These are phyloP conservation scores for Monosporascus sp. DNA, from an alignment of 2,329 filamentous ascomycete species.

Conservation along the genomic window DNA sequence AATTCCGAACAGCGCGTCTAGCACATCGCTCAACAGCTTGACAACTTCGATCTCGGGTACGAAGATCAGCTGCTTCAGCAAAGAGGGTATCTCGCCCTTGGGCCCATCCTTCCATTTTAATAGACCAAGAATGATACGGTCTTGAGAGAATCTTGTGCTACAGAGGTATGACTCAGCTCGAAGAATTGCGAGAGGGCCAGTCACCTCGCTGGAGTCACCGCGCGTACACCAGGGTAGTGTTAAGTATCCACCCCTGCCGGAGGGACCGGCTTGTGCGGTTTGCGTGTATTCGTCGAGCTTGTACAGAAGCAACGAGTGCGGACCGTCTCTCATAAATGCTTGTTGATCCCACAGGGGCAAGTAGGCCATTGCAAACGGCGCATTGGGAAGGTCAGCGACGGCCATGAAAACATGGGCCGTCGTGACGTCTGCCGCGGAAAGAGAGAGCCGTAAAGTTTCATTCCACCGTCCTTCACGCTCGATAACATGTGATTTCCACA, in stretches of 20 bases:
- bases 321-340: constrained; percentile 83
- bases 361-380: constrained; percentile 87
- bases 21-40: constrained; percentile 83
- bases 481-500: constrained; percentile 80
- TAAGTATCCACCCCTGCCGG: constrained; percentile 82
- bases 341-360: constrained; percentile 91
- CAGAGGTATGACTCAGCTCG: constrained; percentile 81
- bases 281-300: constrained; percentile 89
- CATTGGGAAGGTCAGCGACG: constrained; percentile 77
- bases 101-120: constrained; percentile 80
- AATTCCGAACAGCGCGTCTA: constrained; percentile 87
- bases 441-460: constrained; percentile 76
- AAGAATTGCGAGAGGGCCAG: constrained; percentile 75
- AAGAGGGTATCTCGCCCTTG: constrained; percentile 63
- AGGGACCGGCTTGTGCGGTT: constrained; percentile 52
- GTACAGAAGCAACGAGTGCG: constrained; percentile 78
- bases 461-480: constrained; percentile 81
- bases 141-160: constrained; percentile 92
- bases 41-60: constrained; percentile 97
- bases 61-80: constrained; percentile 81
- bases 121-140: constrained; percentile 77
- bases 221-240: constrained; percentile 73
- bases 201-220: constrained; percentile 67
- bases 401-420: constrained; percentile 85
- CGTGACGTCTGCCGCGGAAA: constrained; percentile 75